Conservation (phyloP, 2,329 filamentous ascomycete genomes). For the Dendrostoma leiphaemia region DNA sequence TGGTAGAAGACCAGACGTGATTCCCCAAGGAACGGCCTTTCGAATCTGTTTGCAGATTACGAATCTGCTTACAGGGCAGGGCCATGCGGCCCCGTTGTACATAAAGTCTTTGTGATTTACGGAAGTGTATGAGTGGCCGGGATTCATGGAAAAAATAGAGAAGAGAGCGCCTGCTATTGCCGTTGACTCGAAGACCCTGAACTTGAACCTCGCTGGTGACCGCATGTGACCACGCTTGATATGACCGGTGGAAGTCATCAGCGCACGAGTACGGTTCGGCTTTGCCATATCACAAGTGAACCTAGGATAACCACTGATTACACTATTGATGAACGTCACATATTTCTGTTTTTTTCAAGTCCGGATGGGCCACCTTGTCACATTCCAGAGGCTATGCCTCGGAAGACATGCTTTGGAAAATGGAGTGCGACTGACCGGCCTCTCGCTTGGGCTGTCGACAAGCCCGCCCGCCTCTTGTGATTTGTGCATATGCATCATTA, state of each 20-base stretch:
- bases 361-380: too few species aligned
- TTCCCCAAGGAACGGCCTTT: background rate
- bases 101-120: conserved; percentile 1
- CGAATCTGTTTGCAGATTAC: background rate
- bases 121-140: background rate
- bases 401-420: too few species aligned
- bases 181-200: background rate
- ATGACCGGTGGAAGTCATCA: too few species aligned
- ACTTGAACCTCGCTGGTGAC: background rate
- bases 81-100: conserved; percentile 1
- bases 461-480: conserved; percentile 22
- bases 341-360: too few species aligned
- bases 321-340: too few species aligned
- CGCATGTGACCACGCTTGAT: too few species aligned
- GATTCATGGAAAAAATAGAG: background rate
- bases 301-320: too few species aligned
- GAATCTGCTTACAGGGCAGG: background rate
- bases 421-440: too few species aligned
- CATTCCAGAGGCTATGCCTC: too few species aligned
- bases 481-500: conserved; percentile 16
- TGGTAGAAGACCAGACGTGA: background rate
- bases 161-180: background rate
- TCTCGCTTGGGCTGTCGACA: background rate
- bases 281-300: too few species aligned
- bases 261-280: too few species aligned